phyloP scores from a whole-genome alignment of 2,329 filamentous ascomycete genomes.

The Cladosporium austrohemisphaericum region DNA sequence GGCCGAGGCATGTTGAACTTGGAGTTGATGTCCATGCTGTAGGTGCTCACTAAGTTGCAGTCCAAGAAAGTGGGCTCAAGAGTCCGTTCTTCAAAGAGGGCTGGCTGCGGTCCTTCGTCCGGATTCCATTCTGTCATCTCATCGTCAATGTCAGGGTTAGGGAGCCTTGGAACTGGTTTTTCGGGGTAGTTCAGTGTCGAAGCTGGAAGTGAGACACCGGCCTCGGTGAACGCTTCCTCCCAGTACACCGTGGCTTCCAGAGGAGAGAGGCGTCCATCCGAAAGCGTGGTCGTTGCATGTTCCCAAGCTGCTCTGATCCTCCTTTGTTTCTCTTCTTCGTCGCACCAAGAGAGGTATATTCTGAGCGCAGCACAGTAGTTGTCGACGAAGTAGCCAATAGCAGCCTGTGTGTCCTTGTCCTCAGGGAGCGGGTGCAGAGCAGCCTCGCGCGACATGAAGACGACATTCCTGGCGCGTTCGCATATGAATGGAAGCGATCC shows the following conservation, averaged over 20 bases:
- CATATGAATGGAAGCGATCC: conserved; percentile 16
- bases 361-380: conserved; percentile 30
- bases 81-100: conserved; percentile 14
- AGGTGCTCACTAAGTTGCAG: conserved; percentile 4
- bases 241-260: conserved; percentile 34
- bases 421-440: conserved; percentile 23
- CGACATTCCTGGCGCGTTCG: conserved; percentile 15
- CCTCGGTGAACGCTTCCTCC: conserved; percentile 18
- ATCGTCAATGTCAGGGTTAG: conserved; percentile 9
- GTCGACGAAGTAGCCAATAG: conserved; percentile 36
- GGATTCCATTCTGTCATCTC: conserved; percentile 26
- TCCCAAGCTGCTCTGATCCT: conserved; percentile 28
- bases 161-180: conserved; percentile 8
- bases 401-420: conserved; percentile 25
- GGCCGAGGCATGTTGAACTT: not conserved
- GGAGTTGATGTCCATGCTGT: not conserved
- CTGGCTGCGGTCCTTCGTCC: conserved; percentile 7
- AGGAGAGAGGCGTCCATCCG: conserved; percentile 25
- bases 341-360: conserved; percentile 21
- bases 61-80: conserved; percentile 20
- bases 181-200: conserved; percentile 1
- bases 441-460: conserved; percentile 11
- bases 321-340: conserved; percentile 1
- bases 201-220: not conserved
- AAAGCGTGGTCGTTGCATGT: conserved; percentile 30